These are phyloP conservation scores for Penicillium robsamsonii DNA, from an alignment of 495 filamentous ascomycete genomes.

Conservation along the genomic window DNA sequence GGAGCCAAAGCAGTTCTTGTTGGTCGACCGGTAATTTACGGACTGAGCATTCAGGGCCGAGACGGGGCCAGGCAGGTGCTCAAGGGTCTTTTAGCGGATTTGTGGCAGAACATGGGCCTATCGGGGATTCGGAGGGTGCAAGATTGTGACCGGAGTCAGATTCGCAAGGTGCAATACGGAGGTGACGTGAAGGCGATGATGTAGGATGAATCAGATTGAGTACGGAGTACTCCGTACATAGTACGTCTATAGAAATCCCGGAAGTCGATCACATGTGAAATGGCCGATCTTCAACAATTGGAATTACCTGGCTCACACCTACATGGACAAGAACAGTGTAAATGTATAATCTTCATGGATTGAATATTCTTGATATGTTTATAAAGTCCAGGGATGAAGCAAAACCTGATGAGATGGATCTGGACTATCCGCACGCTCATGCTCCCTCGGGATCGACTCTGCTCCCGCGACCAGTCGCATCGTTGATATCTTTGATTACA, in stretches of 20 bases:
- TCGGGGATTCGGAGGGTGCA: slow-evolving; percentile 52
- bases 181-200: slow-evolving; percentile 51
- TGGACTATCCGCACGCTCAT: slow-evolving; percentile 9
- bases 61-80: slow-evolving; percentile 58
- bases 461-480: slow-evolving; percentile 64
- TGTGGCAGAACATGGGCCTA: slow-evolving; percentile 60
- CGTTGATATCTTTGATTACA: slow-evolving; percentile 65
- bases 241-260: background rate
- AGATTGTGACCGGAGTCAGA: slow-evolving; percentile 50
- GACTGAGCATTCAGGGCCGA: slow-evolving; percentile 62
- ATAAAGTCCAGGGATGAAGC: slow-evolving; percentile 8
- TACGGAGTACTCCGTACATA: background rate
- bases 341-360: slow-evolving; percentile 7
- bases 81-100: slow-evolving; percentile 55
- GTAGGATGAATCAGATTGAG: slow-evolving; percentile 18
- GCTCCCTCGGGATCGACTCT: slow-evolving; percentile 53
- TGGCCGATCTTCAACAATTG: background rate
- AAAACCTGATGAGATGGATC: background rate
- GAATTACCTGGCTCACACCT: background rate
- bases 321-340: background rate
- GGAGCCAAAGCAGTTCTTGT: slow-evolving; percentile 89
- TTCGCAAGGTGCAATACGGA: slow-evolving; percentile 52
- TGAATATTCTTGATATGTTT: slow-evolving; percentile 21
- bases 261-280: slow-evolving; percentile 25
- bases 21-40: slow-evolving; percentile 82